A percentile compares a stretch with the other conserved stretches of the same genome.
Conservation (phyloP, 768 basidiomycete species). For the Phaeotremella skinneri region DNA sequence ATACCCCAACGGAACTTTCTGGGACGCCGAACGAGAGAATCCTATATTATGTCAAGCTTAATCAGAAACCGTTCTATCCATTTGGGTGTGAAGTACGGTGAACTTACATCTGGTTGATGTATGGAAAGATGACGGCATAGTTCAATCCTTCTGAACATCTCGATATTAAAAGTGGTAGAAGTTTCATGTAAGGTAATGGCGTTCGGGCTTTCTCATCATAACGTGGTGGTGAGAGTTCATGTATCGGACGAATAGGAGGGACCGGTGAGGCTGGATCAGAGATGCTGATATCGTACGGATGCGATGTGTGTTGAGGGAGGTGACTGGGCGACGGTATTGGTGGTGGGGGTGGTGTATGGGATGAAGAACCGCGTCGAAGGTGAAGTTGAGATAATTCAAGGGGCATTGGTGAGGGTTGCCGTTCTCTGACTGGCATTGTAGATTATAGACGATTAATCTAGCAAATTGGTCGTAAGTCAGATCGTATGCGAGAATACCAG, state of each 20-base stretch:
- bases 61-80: background rate
- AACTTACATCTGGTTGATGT: constrained; percentile 38
- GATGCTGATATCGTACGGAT: too few relatives aligned
- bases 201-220: constrained; percentile 2
- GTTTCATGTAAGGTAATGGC: constrained; percentile 27
- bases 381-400: too few relatives aligned
- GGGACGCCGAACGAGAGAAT: constrained; percentile 32
- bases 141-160: constrained; percentile 36
- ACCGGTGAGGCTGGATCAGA: background rate
- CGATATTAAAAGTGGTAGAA: constrained; percentile 30
- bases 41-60: too few relatives aligned
- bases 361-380: too few relatives aligned
- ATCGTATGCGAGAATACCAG: too few relatives aligned
- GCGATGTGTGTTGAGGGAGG: background rate
- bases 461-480: background rate
- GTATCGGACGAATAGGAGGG: background rate
- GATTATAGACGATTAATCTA: background rate
- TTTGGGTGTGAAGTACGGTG: background rate
- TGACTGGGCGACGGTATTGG: background rate
- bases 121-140: constrained; percentile 37
- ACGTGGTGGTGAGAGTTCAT: background rate
- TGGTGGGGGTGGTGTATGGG: too few relatives aligned
- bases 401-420: background rate
- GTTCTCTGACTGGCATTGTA: background rate
- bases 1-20: constrained; percentile 38